Base-by-base conservation (phyloP, 495 filamentous ascomycete genomes). In the Talaromyces thailandensis region DNA sequence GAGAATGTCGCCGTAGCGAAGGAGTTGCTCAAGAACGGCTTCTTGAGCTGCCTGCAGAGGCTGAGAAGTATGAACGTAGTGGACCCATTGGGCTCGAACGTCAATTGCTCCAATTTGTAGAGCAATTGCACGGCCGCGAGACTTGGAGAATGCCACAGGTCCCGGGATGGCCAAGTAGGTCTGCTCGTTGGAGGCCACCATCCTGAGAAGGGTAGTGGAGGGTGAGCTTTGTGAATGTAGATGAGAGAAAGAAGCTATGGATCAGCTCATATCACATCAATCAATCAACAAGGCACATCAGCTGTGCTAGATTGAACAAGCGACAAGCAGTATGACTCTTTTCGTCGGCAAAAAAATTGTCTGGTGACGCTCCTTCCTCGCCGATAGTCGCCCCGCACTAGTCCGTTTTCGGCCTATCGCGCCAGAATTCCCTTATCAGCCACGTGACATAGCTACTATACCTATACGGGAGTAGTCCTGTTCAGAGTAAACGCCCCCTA, bases 11-110 rank as follows among this genome's bases (percentile, higher is more conserved):
- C 85, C 87, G 67, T 88, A 87, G 11, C 76, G 75, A 24, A 90
- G 78, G n/a, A 90, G 69, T 68, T 86, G 81, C 64, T 83, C 75
- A 24, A 90, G 70, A 16, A 77, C 76, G 24, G 75, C 70, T 56
- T 77, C 71, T 64, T 83, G 75, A 4, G 67, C 58, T 5, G 79
- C 69, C 16, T 74, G 66, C 43, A 84, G 65, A 4, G 67, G 69
- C 53, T 76, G 73, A 4, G 69, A 67, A 16, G 77, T 70, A 57
- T 79, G 75, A n/a, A 87, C 77, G 60, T 84, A 90, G 69, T 90
- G 87, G 35, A 89, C 69, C 79, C 83, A 89, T 66, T 86, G 76
- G 11, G 85, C 85, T 35, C 81, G 79, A 11, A 88, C 78, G 63
- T 82, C 76, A 56, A 73, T 68, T 5, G 83, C 84, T 28, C 81